phyloP scores from a whole-genome alignment of 805 yeast genomes.

The Torulaspora franciscae region DNA sequence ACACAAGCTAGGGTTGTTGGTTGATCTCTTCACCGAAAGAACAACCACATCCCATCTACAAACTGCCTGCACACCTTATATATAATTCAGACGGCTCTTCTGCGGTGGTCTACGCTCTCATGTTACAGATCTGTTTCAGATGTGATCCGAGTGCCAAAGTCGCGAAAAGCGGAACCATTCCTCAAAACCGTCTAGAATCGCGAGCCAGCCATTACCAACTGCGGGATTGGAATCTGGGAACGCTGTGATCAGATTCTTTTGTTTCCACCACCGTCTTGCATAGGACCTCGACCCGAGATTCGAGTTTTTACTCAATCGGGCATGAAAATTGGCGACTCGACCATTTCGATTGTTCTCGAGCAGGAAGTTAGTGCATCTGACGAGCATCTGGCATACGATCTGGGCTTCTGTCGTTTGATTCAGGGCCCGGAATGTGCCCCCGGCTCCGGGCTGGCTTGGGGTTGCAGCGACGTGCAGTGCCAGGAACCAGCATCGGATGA shows the following conservation, averaged over 20 bases:
- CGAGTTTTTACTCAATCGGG: conserved; percentile 5
- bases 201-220: background rate
- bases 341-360: background rate
- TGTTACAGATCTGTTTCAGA: background rate
- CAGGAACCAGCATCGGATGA: background rate
- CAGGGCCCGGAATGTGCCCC: background rate
- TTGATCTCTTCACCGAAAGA: background rate
- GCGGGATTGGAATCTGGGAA: background rate
- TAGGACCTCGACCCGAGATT: background rate
- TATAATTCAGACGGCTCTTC: background rate
- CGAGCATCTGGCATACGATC: background rate
- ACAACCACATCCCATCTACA: background rate
- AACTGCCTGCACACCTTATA: background rate
- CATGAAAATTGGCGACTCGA: conserved; percentile 1
- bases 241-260: background rate
- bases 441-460: background rate
- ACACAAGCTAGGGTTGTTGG: conserved; percentile 1
- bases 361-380: background rate
- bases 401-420: background rate
- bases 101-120: background rate
- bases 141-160: background rate
- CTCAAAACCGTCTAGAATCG: background rate
- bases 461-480: background rate
- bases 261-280: background rate
- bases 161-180: conserved; percentile 1